Base-by-base conservation (phyloP, 2,329 filamentous ascomycete species). In the Clonostachys byssicola region DNA sequence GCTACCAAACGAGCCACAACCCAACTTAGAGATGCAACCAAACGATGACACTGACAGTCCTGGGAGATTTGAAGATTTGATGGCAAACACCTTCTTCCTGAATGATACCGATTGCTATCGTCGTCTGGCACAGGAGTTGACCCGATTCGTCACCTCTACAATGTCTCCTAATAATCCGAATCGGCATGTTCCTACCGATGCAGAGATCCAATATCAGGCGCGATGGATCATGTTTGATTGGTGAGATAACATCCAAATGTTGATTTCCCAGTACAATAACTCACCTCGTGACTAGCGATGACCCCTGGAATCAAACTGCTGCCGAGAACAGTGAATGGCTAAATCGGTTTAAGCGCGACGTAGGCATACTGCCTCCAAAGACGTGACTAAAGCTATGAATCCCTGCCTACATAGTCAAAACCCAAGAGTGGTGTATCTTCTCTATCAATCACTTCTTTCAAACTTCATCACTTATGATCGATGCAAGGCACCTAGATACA, bases 271-370 rank as follows among this genome's bases (percentile, higher is more conserved):
- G 9, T 30, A 14, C 16, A 33, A 43, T 20, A 8, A 36, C 35
- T 16, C 42, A 42, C 64, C 51, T 60, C 52, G 48, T 20, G 38
- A 5, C 16, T 42, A 81, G 78, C 48, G 81, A 84, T 48, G 81
- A 84, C 54, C 78, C 78, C 3, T 83, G 80, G 77, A 84, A 84
- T 57, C 76, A 81, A 54, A 85, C 81, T 0, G 77, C 78, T 1
- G 80, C 80, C 23, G 81, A 85, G 55, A 84, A 84, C 52, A 72
- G 70, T 1, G 80, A 85, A 60, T 85, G 81, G 81, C 69, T 85
- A 12, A 70, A 74, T 48, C 73, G 80, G 41, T 84, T 85, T 66
- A 85, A 85, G 60, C 73, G 78, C 12, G 73, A 80, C 43, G 70
- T 67, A 1, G 78, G 78, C 17, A 74, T 85, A 33, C 60, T 76